Percentiles rank a stretch among this genome's conserved stretches.
Evolutionary conservation across 176 grass and related monocot species (phyloP).

Genomic region (Chloris gayana): DNA sequence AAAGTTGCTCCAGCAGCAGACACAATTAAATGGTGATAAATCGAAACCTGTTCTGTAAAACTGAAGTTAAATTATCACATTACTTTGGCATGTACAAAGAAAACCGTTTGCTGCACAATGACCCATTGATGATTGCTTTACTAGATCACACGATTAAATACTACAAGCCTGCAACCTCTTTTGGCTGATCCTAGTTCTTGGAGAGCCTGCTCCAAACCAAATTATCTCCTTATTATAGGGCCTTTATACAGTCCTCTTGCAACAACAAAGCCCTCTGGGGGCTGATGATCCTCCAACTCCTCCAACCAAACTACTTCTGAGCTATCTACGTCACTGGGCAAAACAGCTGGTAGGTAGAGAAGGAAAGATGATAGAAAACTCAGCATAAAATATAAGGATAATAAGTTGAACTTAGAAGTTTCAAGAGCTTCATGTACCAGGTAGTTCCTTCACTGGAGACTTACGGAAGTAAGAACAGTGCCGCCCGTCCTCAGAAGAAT

Average conservation of each 20-base stretch:
- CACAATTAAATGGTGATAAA: not conserved
- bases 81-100: conserved; percentile 44
- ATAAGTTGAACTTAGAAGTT: not conserved
- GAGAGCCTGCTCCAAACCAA: conserved; percentile 38
- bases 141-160: conserved; percentile 13
- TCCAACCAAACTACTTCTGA: conserved; percentile 87
- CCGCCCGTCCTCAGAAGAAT: conserved; percentile 76
- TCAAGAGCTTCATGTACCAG: conserved; percentile 49
- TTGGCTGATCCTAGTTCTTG: conserved; percentile 12
- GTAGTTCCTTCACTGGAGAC: conserved; percentile 44
- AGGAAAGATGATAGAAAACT: conserved; percentile 20
- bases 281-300: conserved; percentile 77
- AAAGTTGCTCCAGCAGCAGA: not conserved
- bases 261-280: conserved; percentile 88
- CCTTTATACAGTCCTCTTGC: conserved; percentile 89
- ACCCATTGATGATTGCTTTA: conserved; percentile 29
- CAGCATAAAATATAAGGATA: not conserved
- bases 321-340: conserved; percentile 57
- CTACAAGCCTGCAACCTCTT: conserved; percentile 27
- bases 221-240: conserved; percentile 64
- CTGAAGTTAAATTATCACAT: conserved; percentile 30
- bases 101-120: conserved; percentile 35
- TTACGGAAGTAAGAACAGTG: conserved; percentile 91
- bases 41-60: conserved; percentile 26
- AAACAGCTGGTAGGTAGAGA: conserved; percentile 42